Evolutionary conservation across 169 alveolate genomes (phyloP).

Genomic region (Plasmodium reichenowi): DNA sequence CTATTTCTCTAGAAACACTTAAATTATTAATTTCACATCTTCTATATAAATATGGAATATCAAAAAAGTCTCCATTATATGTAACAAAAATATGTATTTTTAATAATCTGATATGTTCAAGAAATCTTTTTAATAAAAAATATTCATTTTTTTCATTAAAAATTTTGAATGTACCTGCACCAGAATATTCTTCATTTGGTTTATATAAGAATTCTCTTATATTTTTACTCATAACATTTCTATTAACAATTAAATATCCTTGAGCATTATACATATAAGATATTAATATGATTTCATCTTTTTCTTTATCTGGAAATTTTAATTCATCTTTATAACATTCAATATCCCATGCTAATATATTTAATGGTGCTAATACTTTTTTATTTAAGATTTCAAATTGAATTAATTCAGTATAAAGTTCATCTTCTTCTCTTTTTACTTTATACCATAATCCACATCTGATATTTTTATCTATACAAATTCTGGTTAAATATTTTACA

Average conservation of each 20-base stretch:
- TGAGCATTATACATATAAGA: constrained; percentile 97
- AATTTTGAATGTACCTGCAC: constrained; percentile 86
- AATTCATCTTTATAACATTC: constrained; percentile 98
- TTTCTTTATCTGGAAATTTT: constrained; percentile 98
- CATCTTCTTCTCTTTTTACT: constrained; percentile 83
- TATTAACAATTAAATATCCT: constrained; percentile 96
- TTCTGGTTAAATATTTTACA: constrained; percentile 95
- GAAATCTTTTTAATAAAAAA: constrained; percentile 81
- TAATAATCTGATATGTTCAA: constrained; percentile 79
- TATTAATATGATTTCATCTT: constrained; percentile 91
- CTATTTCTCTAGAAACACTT: constrained; percentile 90
- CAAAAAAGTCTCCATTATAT: constrained; percentile 99
- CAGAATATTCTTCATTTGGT: constrained; percentile 96
- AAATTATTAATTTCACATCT: constrained; percentile 94
- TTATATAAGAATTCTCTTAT: constrained; percentile 96
- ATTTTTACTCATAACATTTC: constrained; percentile 94
- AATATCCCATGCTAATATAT: constrained; percentile 98
- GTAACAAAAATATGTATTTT: constrained; percentile 95
- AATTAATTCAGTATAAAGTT: constrained; percentile 71
- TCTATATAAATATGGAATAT: constrained; percentile 96
- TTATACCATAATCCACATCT: constrained; percentile 98
- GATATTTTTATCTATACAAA: constrained; percentile 94
- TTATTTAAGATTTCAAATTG: constrained; percentile 75
- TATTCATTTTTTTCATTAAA: constrained; percentile 82
- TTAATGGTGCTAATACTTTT: constrained; percentile 90